Evolutionary conservation across 2,329 filamentous ascomycete genomes (phyloP), one percentile per base, ranked within the genome.

Genomic region (Cucurbitaria berberidis): DNA sequence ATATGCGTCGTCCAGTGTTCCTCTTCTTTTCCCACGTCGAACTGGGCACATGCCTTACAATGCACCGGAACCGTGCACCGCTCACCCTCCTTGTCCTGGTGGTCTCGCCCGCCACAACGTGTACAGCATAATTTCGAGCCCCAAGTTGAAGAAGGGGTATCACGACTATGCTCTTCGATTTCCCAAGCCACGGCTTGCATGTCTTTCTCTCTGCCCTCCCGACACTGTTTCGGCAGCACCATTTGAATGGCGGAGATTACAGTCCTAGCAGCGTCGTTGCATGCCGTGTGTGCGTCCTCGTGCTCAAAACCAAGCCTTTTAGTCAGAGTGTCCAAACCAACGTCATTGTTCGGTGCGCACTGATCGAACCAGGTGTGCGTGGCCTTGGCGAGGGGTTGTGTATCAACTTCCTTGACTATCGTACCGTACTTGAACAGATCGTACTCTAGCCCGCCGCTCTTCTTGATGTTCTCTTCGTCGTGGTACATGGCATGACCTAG

Each of bases 221-320:
- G 27, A 3, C 51, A 49, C 3, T 16, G 27, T 0, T 16, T 18
- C 0, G 46, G 44, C 5, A 63, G 40, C 3, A 59, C 40, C 47
- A 65, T 53, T 8, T 57, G 45, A 9, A 66, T 45, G 1, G 57
- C 65, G 9, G 46, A 51, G 13, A 68, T 62, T 11, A 63, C 52
- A 1, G 65, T 65, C 5, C 59, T 40, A 0, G 63, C 59, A 0
- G 57, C 56, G n/a, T 66, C 63, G 45, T 68, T 68, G 41, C 59
- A 57, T 0, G 63, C 63, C 0, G 63, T 66, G 16, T 68, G 65
- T 1, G 55, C 24, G n/a, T 68, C 53, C 1, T 44, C 21, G 15
- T 62, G 59, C 10, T 36, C 22, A 21, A 68, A 61, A 4, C 39
- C 48, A 6, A 60, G 30, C 7, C 29, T 35, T 3, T 47, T 36